Percentiles rank a stretch among this genome's conserved stretches.
Evolutionary conservation across 1,139 yeast species (phyloP).

Genomic region (Protomyces arabidopsidicola): DNA sequence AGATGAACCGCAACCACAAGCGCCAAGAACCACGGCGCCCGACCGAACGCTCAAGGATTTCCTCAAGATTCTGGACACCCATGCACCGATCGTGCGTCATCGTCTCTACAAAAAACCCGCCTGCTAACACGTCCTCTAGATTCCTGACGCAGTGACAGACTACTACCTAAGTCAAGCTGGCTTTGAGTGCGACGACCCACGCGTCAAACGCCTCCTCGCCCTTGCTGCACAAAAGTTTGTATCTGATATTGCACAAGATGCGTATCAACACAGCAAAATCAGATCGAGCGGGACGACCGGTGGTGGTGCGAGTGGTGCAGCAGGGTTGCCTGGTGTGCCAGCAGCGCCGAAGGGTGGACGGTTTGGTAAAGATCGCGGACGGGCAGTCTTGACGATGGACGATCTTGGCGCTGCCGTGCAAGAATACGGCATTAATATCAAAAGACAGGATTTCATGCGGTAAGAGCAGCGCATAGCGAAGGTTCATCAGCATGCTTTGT

Average conservation of each 20-base stretch:
- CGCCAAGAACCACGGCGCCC: constrained; percentile 15
- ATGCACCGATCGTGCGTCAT: constrained; percentile 63
- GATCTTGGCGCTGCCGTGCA: constrained; percentile 75
- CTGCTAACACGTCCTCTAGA: constrained; percentile 37
- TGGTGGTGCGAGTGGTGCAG: constrained; percentile 32
- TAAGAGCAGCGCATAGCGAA: constrained; percentile 36
- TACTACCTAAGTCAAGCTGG: constrained; percentile 87
- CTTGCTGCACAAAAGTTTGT: constrained; percentile 94
- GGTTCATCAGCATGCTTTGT: no score
- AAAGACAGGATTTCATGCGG: constrained; percentile 89
- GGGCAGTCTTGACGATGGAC: constrained; percentile 79
- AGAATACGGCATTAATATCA: constrained; percentile 87
- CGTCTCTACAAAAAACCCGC: background rate
- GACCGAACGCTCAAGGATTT: constrained; percentile 86
- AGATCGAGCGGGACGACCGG: constrained; percentile 48
- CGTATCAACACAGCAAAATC: constrained; percentile 89
- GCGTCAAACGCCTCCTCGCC: constrained; percentile 75
- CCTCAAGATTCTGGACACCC: constrained; percentile 82
- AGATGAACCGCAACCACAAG: background rate
- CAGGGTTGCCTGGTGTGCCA: constrained; percentile 27
- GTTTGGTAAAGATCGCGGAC: constrained; percentile 54
- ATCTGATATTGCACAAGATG: constrained; percentile 92
- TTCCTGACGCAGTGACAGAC: constrained; percentile 97
- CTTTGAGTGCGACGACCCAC: constrained; percentile 69
- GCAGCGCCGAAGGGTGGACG: constrained; percentile 28